Base-by-base conservation (phyloP, 2,329 filamentous ascomycete species). In the Aphanoascus verrucosus region DNA sequence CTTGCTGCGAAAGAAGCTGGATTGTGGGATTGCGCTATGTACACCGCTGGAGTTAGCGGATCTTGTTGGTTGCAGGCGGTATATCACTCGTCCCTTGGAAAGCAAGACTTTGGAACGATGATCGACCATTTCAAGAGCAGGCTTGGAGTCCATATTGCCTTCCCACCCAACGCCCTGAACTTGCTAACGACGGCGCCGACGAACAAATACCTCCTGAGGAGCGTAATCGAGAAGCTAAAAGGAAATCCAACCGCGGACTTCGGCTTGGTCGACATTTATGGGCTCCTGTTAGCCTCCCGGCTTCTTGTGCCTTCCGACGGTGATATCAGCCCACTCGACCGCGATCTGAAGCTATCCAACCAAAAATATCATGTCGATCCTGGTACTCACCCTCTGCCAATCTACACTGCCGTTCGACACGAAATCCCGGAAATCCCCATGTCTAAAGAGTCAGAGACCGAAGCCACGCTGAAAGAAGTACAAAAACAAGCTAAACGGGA, bases 41-140 rank as follows among this genome's bases (percentile, higher is more conserved):
- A 98, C 64, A 94, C 89, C 0, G 88, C 91, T 4, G 93, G 93
- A 1, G 93, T 98, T 47, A 96, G 89, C 65, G 93, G 93, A 0
- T 94, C 87, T 58, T 97, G 93, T 68, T 98, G 93, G 93, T 77
- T 97, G 5, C 91, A 97, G 67, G 77, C 86, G 0, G 76, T 98
- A 3, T 95, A 87, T 65, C 83, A 93, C 64, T 91, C 88, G 0
- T 87, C 88, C 0, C 77, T 97, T 54, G 78, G 84, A 0, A 75
- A 77, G 14, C 80, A 83, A 52, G 81, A 80, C 57, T 80, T 94
- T 60, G 73, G 77, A 19, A 79, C 76, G 37, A 76, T 95, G 17
- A 79, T 96, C 38, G 80, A 90, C 8, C 93, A 98, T 64, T 72
- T 98, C 52, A 97, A 95, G 68, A 80, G 83, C 48, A 81, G 93